These are phyloP conservation scores for Penicillium crystallinum DNA, from an alignment of 495 filamentous ascomycete genomes.

Conservation along the genomic window DNA sequence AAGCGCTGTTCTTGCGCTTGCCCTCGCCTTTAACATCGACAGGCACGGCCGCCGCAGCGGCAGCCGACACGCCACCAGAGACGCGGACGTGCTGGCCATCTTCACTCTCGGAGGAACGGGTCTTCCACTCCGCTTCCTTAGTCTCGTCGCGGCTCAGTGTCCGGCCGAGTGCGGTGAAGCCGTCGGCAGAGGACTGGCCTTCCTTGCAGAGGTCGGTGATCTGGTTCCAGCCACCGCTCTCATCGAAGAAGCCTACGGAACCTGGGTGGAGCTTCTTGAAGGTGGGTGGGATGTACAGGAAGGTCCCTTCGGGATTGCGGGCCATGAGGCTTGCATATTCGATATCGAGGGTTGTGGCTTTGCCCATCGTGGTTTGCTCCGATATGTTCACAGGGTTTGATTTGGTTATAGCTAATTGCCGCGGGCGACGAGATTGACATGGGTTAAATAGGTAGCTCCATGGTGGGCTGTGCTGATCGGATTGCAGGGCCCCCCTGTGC, in stretches of 20 bases:
- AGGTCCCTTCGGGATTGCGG: not conserved
- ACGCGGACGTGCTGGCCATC: not conserved
- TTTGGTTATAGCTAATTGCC: not conserved
- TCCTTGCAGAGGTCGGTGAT: not conserved
- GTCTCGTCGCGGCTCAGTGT: not conserved
- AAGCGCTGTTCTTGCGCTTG: not conserved
- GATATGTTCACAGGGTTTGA: not conserved
- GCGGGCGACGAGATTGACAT: not conserved
- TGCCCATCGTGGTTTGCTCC: not conserved
- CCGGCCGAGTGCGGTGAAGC: not conserved
- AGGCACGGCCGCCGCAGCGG: not conserved
- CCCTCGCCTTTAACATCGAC: not conserved
- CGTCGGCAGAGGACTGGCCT: not conserved
- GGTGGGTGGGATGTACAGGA: not conserved
- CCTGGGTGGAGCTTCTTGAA: not conserved
- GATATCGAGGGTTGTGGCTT: not conserved
- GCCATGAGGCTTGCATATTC: not conserved
- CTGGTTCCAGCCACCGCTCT: not conserved
- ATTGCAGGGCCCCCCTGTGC: not conserved
- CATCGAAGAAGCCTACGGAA: not conserved
- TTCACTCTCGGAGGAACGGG: not conserved
- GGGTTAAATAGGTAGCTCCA: not conserved
- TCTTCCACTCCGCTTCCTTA: not conserved
- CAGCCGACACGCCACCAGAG: not conserved
- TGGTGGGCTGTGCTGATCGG: not conserved